Conservation (phyloP, 495 filamentous ascomycete genomes). For the Talaromyces nanjingensis region DNA sequence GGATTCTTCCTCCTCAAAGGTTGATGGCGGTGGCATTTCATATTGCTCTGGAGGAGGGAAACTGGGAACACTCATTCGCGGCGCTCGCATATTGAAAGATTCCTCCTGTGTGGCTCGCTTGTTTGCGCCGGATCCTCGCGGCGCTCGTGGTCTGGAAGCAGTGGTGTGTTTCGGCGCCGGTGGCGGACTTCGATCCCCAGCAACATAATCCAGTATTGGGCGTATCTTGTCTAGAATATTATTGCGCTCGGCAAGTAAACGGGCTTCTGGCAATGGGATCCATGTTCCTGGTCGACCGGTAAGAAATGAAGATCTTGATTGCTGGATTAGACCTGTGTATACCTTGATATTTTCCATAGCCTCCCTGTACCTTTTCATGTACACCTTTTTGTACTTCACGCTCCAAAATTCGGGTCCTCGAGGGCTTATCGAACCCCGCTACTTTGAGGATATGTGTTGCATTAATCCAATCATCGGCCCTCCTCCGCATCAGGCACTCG, state of each 20-base stretch:
- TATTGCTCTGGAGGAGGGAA: slow-evolving; percentile 49
- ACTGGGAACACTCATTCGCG: slow-evolving; percentile 37
- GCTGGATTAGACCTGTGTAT: neutral
- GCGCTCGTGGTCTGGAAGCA: slow-evolving; percentile 55
- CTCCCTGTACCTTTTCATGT: slow-evolving; percentile 96
- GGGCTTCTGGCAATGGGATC: slow-evolving; percentile 82
- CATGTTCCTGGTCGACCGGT: slow-evolving; percentile 63
- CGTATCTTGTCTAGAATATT: slow-evolving; percentile 72
- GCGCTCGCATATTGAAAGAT: slow-evolving; percentile 33
- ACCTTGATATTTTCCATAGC: slow-evolving; percentile 99
- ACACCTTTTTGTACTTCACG: slow-evolving; percentile 92
- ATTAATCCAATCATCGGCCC: slow-evolving; percentile 86
- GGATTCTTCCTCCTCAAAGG: slow-evolving; percentile 76
- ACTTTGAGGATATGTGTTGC: slow-evolving; percentile 94
- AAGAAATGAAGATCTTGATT: neutral
- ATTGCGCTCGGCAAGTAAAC: slow-evolving; percentile 75
- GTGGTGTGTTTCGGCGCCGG: slow-evolving; percentile 88
- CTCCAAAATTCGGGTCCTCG: slow-evolving; percentile 88
- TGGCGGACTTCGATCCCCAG: slow-evolving; percentile 80
- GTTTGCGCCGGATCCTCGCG: slow-evolving; percentile 18
- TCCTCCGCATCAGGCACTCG: slow-evolving; percentile 84
- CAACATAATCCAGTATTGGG: slow-evolving; percentile 83
- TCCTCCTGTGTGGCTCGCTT: slow-evolving; percentile 29
- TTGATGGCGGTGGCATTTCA: slow-evolving; percentile 43
- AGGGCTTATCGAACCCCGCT: slow-evolving; percentile 78